A percentile compares a stretch with the other conserved stretches of the same genome.
These are phyloP conservation scores for Diplodia scrobiculata DNA, from an alignment of 2,329 filamentous ascomycete genomes.

Conservation along the genomic window DNA sequence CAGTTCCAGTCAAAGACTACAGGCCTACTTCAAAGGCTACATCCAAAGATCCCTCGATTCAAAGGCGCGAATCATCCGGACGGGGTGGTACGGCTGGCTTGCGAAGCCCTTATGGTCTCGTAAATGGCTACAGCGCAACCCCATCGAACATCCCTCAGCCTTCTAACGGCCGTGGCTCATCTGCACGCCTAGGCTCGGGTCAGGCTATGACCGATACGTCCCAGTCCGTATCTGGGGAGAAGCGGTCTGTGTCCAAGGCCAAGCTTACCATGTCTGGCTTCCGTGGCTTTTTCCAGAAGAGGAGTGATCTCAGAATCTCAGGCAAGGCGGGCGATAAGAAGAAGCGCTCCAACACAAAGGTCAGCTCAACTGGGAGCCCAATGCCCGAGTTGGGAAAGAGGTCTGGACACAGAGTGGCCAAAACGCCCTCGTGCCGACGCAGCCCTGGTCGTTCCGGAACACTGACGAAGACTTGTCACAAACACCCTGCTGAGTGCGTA, in stretches of 20 bases:
- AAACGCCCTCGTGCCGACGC: not conserved
- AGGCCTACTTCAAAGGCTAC: not conserved
- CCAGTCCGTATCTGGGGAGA: not conserved
- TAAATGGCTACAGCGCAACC: constrained; percentile 2
- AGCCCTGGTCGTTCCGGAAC: constrained; percentile 2
- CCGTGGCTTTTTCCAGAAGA: constrained; percentile 26
- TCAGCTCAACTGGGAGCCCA: constrained; percentile 6
- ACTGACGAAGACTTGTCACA: constrained; percentile 33
- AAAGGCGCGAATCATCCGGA: not conserved
- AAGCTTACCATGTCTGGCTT: constrained; percentile 27
- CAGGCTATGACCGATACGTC: constrained; percentile 3
- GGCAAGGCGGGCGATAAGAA: constrained; percentile 1
- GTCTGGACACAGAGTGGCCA: not conserved
- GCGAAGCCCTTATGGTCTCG: constrained; percentile 17
- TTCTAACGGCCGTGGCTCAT: not conserved
- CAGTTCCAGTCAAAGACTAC: constrained; percentile 17
- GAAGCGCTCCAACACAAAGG: constrained; percentile 2
- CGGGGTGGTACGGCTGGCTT: not conserved
- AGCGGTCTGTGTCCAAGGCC: constrained; percentile 13
- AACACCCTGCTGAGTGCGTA: constrained; percentile 1
- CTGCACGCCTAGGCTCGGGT: not conserved
- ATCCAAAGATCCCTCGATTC: not conserved
- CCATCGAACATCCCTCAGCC: constrained; percentile 20
- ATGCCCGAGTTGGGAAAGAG: not conserved
- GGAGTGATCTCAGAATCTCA: not conserved